phyloP scores from a whole-genome alignment of 2,329 filamentous ascomycete species.

The Epicoccum sorghinum region DNA sequence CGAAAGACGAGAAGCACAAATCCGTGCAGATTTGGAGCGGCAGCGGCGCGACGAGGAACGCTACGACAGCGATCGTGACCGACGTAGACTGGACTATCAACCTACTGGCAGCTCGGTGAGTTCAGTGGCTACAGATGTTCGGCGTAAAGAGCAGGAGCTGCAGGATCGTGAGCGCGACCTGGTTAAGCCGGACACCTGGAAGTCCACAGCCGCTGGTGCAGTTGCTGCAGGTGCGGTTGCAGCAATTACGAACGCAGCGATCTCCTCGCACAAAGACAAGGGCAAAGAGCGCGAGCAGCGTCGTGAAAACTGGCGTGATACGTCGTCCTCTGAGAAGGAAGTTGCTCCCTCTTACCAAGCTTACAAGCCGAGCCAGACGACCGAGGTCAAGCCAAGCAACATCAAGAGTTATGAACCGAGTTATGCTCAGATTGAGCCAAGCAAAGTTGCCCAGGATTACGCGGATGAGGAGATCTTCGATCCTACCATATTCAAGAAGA shows the following conservation, averaged over 20 bases:
- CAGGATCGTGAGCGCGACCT: constrained; percentile 42
- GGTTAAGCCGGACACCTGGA: constrained; percentile 45
- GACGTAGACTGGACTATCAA: constrained; percentile 35
- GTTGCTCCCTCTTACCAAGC: constrained; percentile 11
- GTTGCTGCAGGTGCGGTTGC: constrained; percentile 43
- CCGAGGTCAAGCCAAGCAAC: constrained; percentile 28
- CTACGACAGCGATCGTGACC: constrained; percentile 32
- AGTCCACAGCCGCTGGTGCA: constrained; percentile 45
- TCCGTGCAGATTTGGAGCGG: constrained; percentile 33
- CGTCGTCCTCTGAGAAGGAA: constrained; percentile 10
- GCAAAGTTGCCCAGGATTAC: constrained; percentile 41
- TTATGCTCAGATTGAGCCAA: constrained; percentile 44
- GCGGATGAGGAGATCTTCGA: constrained; percentile 55
- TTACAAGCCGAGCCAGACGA: constrained; percentile 31
- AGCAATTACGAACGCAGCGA: constrained; percentile 39
- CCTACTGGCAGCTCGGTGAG: constrained; percentile 37
- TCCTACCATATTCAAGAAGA: constrained; percentile 53
- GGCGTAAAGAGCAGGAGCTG: constrained; percentile 43
- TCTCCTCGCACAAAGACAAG: constrained; percentile 35
- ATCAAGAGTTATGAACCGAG: constrained; percentile 37
- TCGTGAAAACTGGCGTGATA: constrained; percentile 15
- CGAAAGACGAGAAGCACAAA: constrained; percentile 37
- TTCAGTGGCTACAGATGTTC: constrained; percentile 40
- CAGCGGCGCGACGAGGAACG: constrained; percentile 35
- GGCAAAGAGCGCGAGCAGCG: constrained; percentile 20